phyloP scores from a whole-genome alignment of 2,329 filamentous ascomycete species.

The Colletotrichum navitas region DNA sequence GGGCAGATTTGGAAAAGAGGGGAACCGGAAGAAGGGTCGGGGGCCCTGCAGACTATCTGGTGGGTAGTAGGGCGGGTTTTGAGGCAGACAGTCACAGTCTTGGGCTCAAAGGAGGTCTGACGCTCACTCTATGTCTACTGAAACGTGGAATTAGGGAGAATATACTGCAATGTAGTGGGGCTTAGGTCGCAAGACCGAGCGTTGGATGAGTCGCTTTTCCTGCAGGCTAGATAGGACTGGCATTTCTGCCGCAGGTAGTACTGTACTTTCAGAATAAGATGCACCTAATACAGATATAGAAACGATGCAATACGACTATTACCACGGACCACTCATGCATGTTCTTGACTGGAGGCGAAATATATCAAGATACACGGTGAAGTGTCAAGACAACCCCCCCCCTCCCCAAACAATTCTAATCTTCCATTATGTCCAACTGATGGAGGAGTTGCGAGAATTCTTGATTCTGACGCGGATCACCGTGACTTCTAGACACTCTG shows the following conservation, averaged over 20 bases:
- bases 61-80: constrained; percentile 3
- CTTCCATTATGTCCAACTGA: neutral
- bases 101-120: constrained; percentile 1
- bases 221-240: neutral
- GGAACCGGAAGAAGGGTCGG: neutral
- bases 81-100: constrained; percentile 11
- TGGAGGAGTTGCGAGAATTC: neutral
- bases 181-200: constrained; percentile 16
- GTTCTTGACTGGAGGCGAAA: too few species aligned
- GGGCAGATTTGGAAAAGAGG: neutral
- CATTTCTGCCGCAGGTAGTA: neutral
- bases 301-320: neutral
- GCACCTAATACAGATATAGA: neutral
- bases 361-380: neutral
- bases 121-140: constrained; percentile 7
- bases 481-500: neutral
- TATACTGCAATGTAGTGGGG: constrained; percentile 1
- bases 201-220: neutral
- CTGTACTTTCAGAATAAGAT: neutral
- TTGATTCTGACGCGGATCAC: neutral
- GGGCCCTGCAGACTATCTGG: neutral
- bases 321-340: neutral
- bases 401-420: too few species aligned
- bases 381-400: neutral
- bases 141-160: neutral